Base-by-base conservation (phyloP, 1,284 basidiomycete species). In the Phylloboletellus chloephorus region DNA sequence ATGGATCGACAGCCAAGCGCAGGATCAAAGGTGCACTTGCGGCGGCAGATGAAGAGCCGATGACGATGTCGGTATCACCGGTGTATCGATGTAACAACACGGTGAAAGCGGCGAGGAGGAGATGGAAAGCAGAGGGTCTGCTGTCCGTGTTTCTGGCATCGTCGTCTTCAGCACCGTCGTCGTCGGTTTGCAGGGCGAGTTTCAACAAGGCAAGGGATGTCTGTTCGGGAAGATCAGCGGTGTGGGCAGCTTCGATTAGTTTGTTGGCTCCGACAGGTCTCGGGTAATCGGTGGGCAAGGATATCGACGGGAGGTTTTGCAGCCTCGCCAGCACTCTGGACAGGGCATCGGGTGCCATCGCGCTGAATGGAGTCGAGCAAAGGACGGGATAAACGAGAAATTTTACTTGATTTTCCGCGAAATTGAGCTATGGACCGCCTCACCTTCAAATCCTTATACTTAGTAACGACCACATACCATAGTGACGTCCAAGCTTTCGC, bases 271-370 rank as follows among this genome's bases (percentile, higher is more conserved):
- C 82, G 10, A 81, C 68, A 11, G 91, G 87, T 43, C 94, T 72
- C 2, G 96, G 95, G 61, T 98, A 98, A 66, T 98, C 96, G 0
- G 94, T 97, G 1, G 96, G 95, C 13, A 99, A 72, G 3, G 92
- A 91, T 49, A 98, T 87, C 20, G 87, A 86, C 3, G 94, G 95
- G 11, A 96, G 66, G 54, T 78, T 83, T 66, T 84, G 81, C 11
- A 88, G 68, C 51, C 81, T 69, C 20, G 70, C 60, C 11, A 82
- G 56, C 19, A 83, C 79, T 50, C 81, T 69, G 17, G 67, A 60
- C 8, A 85, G 63, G n/a, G 61, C 57, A 47, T 63, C 57, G 26
- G 51, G 52, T 21, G 54, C 53, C 72, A 73, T 73, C 37, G 56
- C 21, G 19, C n/a, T 52, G 20, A 15, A 20, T 13, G 37, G 22